Base-by-base conservation (phyloP, 257 asterid species). In the Fraxinus excelsior region DNA sequence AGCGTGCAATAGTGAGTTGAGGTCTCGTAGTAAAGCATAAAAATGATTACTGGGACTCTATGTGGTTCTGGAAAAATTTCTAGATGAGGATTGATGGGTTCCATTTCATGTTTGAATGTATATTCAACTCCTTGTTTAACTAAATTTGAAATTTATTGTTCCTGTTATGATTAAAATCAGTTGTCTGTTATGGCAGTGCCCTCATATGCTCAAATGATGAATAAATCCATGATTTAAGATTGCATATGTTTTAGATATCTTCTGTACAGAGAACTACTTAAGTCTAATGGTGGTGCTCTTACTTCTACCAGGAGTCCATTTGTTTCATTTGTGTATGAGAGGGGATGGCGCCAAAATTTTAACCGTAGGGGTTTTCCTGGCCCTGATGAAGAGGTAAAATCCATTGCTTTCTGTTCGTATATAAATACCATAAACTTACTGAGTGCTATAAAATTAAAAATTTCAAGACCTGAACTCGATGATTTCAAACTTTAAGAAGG, bases 301-400 rank as follows among this genome's bases (percentile, higher is more conserved):
- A 4, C 75, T 56, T 74, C 83, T 76, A 28, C 49, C 82, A 96
- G 99, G 98, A 96, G 98, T 76, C 98, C 99, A 42, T 76, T 96
- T 77, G 94, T 96, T 81, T 96, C 99, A 32, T 96, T 87, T 81
- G 86, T 90, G 77, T 96, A 96, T 72, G 99, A 93, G 92, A 93
- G 99, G 79, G 98, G 98, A 69, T 96, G 99, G 99, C 98, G 97
- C 77, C 99, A 96, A 81, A 88, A 84, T 76, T 96, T 96, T 84
- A 89, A 71, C 79, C 86, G 85, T 58, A 87, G 97, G 71, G 98
- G 99, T 73, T 96, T 96, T 80, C 99, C 99, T 73, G 99, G 99
- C 78, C 97, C 93, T 16, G 97, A 91, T 51, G 94, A 93, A 89
- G 99, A 96, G 99, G 99, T 96, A 87, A 84, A 71, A 58, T 58